Conservation (phyloP, 208 protist species). For the Wallacemonas rigidus region DNA sequence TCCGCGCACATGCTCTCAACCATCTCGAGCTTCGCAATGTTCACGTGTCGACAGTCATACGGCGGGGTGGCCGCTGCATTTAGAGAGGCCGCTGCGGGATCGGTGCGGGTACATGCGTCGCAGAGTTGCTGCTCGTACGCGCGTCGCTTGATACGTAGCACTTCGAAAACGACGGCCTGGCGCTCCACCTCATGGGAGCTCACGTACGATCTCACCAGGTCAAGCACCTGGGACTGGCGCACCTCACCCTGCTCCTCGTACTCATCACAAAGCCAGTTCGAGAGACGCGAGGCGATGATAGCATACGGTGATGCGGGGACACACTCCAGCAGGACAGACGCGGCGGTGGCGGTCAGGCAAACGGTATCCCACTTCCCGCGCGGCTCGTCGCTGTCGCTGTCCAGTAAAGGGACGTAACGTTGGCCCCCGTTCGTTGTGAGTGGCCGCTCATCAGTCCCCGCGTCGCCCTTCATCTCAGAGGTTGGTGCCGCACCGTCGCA, state of each 20-base stretch:
- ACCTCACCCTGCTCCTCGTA: conserved; percentile 4
- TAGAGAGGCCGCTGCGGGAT: background rate
- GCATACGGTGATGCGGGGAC: conserved; percentile 27
- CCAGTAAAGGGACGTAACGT: background rate
- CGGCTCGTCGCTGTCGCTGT: background rate
- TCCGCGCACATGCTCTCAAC: conserved; percentile 11
- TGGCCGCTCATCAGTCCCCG: too few species aligned
- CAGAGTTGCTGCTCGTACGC: background rate
- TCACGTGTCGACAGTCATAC: conserved; percentile 6
- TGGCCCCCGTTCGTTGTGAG: background rate
- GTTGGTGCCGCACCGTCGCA: too few species aligned
- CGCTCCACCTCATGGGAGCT: conserved; percentile 20
- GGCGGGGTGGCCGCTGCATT: background rate
- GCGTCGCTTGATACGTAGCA: conserved; percentile 22
- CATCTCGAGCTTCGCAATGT: conserved; percentile 13
- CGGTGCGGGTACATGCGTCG: background rate
- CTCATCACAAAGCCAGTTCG: conserved; percentile 43
- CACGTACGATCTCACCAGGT: conserved; percentile 3
- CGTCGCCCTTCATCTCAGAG: too few species aligned
- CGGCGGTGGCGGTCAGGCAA: conserved; percentile 31
- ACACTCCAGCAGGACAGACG: conserved; percentile 30
- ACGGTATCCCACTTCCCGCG: conserved; percentile 30
- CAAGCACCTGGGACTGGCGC: conserved; percentile 14
- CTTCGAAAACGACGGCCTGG: conserved; percentile 31
- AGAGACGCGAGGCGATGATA: conserved; percentile 28